A percentile compares a stretch with the other conserved stretches of the same genome.
These are phyloP conservation scores for Leccinum subrobustum DNA, from an alignment of 1,284 basidiomycete species.

Conservation along the genomic window DNA sequence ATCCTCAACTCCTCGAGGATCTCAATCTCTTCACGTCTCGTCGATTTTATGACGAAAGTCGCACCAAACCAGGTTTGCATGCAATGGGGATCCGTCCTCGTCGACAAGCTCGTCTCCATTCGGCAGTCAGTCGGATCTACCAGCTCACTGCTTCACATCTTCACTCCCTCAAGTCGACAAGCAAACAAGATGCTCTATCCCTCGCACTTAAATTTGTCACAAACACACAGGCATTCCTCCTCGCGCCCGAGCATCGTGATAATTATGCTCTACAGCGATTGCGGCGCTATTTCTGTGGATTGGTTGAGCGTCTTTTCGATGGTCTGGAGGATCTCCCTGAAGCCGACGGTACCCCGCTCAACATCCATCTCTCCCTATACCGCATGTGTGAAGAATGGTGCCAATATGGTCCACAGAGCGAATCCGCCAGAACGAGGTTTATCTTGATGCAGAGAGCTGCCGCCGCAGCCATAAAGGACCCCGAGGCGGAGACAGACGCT, in stretches of 20 bases:
- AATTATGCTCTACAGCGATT: slow-evolving; percentile 81
- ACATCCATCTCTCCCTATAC: slow-evolving; percentile 80
- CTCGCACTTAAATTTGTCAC: slow-evolving; percentile 86
- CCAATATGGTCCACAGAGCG: slow-evolving; percentile 76
- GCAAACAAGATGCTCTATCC: slow-evolving; percentile 70
- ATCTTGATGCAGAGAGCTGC: slow-evolving; percentile 75
- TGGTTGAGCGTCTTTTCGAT: slow-evolving; percentile 84
- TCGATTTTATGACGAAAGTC: slow-evolving; percentile 79
- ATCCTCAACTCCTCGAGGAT: slow-evolving; percentile 83
- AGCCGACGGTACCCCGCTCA: slow-evolving; percentile 72
- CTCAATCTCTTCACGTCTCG: slow-evolving; percentile 77
- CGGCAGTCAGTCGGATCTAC: slow-evolving; percentile 89
- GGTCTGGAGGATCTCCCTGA: slow-evolving; percentile 70
- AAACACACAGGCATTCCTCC: slow-evolving; percentile 78
- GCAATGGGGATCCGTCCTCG: slow-evolving; percentile 57
- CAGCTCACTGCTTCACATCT: slow-evolving; percentile 78
- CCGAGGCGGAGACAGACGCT: slow-evolving; percentile 49
- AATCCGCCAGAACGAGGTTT: slow-evolving; percentile 71
- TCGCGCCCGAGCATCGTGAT: slow-evolving; percentile 69
- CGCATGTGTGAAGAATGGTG: slow-evolving; percentile 94
- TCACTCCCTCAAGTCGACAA: slow-evolving; percentile 67
- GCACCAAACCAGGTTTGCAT: slow-evolving; percentile 62
- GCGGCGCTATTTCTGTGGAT: slow-evolving; percentile 87
- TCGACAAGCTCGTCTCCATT: slow-evolving; percentile 81
- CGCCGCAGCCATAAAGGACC: slow-evolving; percentile 49